A percentile compares a stretch with the other conserved stretches of the same genome.
Evolutionary conservation across 441 rosid species (phyloP).

Genomic region (Syzygium malaccense): DNA sequence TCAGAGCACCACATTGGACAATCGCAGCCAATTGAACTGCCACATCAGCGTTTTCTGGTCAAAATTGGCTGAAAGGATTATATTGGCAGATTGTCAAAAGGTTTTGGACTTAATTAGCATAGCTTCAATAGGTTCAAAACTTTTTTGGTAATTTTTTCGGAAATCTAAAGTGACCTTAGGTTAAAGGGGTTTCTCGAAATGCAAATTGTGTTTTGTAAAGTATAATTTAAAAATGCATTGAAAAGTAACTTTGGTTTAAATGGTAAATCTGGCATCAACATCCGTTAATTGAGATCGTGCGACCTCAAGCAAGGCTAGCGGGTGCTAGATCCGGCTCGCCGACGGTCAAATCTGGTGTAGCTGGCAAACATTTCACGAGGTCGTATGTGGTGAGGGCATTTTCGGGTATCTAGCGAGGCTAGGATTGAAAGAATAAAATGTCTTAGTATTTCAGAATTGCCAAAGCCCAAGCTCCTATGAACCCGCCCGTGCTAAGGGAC

Average conservation of each 20-base stretch:
- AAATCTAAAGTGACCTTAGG: background rate
- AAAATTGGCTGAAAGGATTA: no score
- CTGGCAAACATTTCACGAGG: accelerated
- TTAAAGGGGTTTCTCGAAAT: background rate
- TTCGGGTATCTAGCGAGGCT: background rate
- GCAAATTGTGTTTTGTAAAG: background rate
- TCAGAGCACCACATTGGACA: no score
- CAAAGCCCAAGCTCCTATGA: background rate
- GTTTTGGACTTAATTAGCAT: background rate
- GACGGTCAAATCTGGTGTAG: accelerated
- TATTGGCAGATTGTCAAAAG: no score
- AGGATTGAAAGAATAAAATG: background rate
- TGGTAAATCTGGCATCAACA: background rate
- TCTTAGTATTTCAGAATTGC: background rate
- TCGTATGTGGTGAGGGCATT: background rate
- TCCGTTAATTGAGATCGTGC: accelerated
- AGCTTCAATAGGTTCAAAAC: no score
- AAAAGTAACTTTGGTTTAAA: accelerated
- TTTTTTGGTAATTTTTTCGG: no score
- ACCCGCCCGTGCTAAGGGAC: no score
- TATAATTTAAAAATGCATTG: accelerated
- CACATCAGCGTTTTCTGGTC: no score
- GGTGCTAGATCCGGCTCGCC: accelerated
- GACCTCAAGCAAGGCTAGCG: accelerated
- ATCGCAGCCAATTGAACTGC: no score